phyloP scores from a whole-genome alignment of 2,329 filamentous ascomycete genomes.

The Fusarium albidum region DNA sequence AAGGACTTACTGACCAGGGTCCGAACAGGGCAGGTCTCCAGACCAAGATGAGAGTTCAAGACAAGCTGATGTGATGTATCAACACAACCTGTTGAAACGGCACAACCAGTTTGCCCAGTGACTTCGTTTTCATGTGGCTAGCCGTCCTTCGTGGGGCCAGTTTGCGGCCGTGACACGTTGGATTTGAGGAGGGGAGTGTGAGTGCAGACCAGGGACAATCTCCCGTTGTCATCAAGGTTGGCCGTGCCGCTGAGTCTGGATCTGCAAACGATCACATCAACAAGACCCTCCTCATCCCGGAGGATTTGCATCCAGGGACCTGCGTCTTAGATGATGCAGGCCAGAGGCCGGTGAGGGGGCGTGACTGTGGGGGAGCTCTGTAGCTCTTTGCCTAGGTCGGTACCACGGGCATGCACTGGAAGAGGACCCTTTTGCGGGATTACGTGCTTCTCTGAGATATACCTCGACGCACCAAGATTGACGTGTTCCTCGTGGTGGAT shows the following conservation, averaged over 20 bases:
- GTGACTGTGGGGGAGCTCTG: conserved; percentile 22
- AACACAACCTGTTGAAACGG: conserved; percentile 7
- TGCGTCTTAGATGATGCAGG: conserved; percentile 33
- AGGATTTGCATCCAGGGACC: conserved; percentile 35
- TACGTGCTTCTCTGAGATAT: conserved; percentile 9
- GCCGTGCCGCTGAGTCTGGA: conserved; percentile 17
- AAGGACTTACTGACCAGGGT: conserved; percentile 24
- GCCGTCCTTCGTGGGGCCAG: conserved; percentile 27
- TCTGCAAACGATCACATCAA: conserved; percentile 26
- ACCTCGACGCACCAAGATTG: neutral
- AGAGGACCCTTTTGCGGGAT: conserved; percentile 20
- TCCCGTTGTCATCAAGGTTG: conserved; percentile 14
- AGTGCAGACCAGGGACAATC: conserved; percentile 19
- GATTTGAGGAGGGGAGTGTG: conserved; percentile 11
- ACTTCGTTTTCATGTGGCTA: conserved; percentile 33
- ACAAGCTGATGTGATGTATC: conserved; percentile 6
- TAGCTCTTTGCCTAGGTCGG: conserved; percentile 15
- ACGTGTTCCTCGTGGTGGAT: conserved; percentile 23
- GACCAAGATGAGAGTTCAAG: neutral
- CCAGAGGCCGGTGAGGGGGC: conserved; percentile 8
- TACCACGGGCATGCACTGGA: conserved; percentile 20
- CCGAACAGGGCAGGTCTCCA: conserved; percentile 3
- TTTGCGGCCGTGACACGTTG: conserved; percentile 8
- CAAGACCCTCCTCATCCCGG: conserved; percentile 5
- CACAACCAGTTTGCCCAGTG: conserved; percentile 24